Base-by-base conservation (phyloP, 2,329 filamentous ascomycete species). In the Diaporthe humulicola region DNA sequence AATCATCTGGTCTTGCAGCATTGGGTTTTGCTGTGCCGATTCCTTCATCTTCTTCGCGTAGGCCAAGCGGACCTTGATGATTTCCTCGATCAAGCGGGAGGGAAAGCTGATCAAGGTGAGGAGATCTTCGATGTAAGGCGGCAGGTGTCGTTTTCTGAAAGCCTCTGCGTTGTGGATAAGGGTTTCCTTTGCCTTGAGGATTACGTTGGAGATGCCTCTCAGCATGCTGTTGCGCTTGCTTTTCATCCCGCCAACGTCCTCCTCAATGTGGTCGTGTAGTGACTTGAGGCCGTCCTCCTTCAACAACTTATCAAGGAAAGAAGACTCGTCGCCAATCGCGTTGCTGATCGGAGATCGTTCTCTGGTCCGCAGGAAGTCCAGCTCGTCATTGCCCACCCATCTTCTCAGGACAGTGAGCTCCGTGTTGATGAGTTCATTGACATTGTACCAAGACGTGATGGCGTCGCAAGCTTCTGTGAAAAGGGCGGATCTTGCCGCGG, bases 1-100 rank as follows among this genome's bases (percentile, higher is more conserved):
- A 77, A 99, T 98, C 94, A 98, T 98, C 85, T 98, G 96, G 81
- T 98, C 96, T 76, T 97, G 94, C 89, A 99, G 95, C 86, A 99
- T 93, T 36, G 94, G 90, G 77, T 96, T 97, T 82, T 98, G 95
- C 85, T 97, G 94, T 2, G 95, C 93, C 14, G 95, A 95, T 80
- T 98, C 96, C 85, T 96, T 98, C 92, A 98, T 98, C 83, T 95
- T 96, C 85, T 93, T 95, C 25, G 96, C 96, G 83, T 98, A 98
- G 14, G 93, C 94, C 38, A 98, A 89, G 74, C 97, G 93, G 79
- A 98, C 94, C 71, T 94, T 94, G 81, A 98, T 98, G 80, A 99
- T 97, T 82, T 98, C 97, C 84, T 98, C 95, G 54, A 99, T 97
- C 48, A 99, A 89, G 12, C 97, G 93, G 1, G 96, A 98, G 1